Conservation (phyloP, 805 yeast species). For the Candida tammaniensis region DNA sequence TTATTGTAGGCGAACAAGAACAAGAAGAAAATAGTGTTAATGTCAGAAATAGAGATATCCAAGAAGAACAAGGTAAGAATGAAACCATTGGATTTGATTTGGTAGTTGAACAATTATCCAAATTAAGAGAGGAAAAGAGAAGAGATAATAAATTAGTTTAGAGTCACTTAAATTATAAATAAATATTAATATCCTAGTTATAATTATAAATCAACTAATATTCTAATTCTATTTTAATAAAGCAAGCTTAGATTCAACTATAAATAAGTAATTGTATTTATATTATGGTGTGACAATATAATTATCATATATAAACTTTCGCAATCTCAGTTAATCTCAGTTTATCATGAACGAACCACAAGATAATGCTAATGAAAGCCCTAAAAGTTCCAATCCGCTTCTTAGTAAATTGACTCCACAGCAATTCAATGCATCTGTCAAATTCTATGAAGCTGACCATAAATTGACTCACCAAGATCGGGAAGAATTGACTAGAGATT, state of each 20-base stretch:
- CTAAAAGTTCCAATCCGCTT: too few relatives aligned
- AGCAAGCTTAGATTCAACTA: too few relatives aligned
- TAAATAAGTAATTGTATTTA: too few relatives aligned
- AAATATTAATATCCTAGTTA: too few relatives aligned
- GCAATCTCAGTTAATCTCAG: too few relatives aligned
- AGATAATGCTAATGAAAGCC: too few relatives aligned
- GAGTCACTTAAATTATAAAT: not conserved
- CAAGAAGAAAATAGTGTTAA: conserved; percentile 76
- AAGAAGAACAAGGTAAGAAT: conserved; percentile 88
- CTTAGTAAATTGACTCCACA: conserved; percentile 25
- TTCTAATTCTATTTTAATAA: too few relatives aligned
- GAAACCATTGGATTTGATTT: conserved; percentile 72
- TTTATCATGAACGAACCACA: too few relatives aligned
- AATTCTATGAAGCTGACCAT: conserved; percentile 42
- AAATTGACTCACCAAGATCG: conserved; percentile 31
- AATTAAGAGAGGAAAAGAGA: conserved; percentile 73
- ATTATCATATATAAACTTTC: too few relatives aligned
- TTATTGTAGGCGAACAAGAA: conserved; percentile 97
- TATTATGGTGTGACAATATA: too few relatives aligned
- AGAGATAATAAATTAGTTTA: conserved; percentile 51
- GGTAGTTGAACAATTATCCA: conserved; percentile 66
- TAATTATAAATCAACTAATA: too few relatives aligned
- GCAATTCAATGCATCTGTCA: conserved; percentile 37
- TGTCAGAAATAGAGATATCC: conserved; percentile 94
- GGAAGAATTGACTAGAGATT: conserved; percentile 25